A percentile compares a stretch with the other conserved stretches of the same genome.
phyloP scores from a whole-genome alignment of 805 yeast species.

The Allodekkera sacchari region DNA sequence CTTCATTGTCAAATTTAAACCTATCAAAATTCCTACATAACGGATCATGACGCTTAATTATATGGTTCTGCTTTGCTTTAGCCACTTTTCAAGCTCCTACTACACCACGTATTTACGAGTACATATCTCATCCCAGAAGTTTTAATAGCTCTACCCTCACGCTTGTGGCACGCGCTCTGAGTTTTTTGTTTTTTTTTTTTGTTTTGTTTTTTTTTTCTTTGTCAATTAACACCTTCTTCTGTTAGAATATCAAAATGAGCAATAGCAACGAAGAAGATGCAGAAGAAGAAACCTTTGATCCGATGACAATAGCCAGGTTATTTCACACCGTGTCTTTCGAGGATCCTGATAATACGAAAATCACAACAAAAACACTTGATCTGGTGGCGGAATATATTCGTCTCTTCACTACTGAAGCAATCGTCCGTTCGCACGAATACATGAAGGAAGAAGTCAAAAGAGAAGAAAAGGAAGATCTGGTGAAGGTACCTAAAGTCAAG shows the following conservation, averaged over 20 bases:
- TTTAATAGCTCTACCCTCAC: no score
- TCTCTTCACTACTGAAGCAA: conserved; percentile 52
- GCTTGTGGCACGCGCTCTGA: no score
- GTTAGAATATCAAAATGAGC: no score
- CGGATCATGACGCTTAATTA: no score
- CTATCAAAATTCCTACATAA: no score
- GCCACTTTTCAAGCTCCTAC: no score
- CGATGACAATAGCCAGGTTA: conserved; percentile 38
- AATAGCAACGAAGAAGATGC: neutral
- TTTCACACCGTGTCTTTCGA: conserved; percentile 45
- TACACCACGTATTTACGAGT: no score
- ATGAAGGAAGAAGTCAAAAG: conserved; percentile 22
- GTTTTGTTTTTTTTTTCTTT: neutral
- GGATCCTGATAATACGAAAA: conserved; percentile 32
- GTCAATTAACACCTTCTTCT: neutral
- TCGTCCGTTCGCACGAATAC: conserved; percentile 48
- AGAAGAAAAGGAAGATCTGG: conserved; percentile 11
- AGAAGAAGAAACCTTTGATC: conserved; percentile 9
- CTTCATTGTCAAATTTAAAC: no score
- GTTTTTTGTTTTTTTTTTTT: neutral
- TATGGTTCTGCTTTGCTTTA: no score
- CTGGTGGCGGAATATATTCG: conserved; percentile 46
- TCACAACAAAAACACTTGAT: conserved; percentile 40
- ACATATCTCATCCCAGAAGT: no score
- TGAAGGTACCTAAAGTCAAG: conserved; percentile 14